Evolutionary conservation across 352 stramenopile genomes (phyloP).

Genomic region (Aphanomyces stellatus): DNA sequence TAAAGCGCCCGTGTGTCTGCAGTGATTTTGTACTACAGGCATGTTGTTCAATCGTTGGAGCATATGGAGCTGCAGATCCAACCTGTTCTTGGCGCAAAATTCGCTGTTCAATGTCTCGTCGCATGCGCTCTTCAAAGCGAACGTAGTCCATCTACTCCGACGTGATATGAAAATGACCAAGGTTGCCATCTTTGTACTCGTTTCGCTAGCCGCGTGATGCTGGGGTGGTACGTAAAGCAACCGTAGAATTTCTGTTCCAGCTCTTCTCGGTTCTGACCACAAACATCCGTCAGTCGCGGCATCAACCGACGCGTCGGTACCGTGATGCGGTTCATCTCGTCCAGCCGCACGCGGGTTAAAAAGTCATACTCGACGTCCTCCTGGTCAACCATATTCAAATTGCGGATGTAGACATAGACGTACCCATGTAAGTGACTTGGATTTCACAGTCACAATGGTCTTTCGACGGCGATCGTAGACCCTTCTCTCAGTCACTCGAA

Average conservation of each 20-base stretch:
- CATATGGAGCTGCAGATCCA: background rate
- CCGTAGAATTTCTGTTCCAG: conserved; percentile 40
- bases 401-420: background rate
- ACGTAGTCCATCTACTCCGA: conserved; percentile 29
- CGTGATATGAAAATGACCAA: background rate
- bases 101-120: conserved; percentile 42
- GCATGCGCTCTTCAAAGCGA: conserved; percentile 50
- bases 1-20: background rate
- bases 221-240: conserved; percentile 33
- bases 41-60: too few species aligned
- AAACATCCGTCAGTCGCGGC: too few species aligned
- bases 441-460: background rate
- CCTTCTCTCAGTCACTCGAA: background rate
- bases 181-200: background rate
- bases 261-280: conserved; percentile 28
- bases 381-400: conserved; percentile 24
- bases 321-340: conserved; percentile 36
- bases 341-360: conserved; percentile 49
- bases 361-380: conserved; percentile 51
- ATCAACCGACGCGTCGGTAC: background rate
- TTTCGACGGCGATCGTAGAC: background rate
- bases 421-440: conserved; percentile 10
- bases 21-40: background rate
- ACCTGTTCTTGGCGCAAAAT: conserved; percentile 32
- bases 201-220: conserved; percentile 33